Base-by-base conservation (phyloP, 306 rosid species). In the Betula pendula region DNA sequence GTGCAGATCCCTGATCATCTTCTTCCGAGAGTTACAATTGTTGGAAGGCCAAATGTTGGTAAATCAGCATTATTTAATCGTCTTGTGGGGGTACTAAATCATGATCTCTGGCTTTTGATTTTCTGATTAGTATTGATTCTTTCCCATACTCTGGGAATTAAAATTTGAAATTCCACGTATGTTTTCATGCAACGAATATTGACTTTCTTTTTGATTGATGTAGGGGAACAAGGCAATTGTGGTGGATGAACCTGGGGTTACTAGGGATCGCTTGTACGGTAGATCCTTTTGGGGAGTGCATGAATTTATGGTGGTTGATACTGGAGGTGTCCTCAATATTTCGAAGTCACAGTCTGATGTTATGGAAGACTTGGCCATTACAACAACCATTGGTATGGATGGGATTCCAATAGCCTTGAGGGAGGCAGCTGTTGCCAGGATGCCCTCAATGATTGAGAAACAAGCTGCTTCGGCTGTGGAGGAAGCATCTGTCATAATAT, bases 21-120 rank as follows among this genome's bases (percentile, higher is more conserved):
- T 84, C 98, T 94, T 75, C 93, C 93, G 16, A 89, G 79, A 80
- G 88, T 94, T 79, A 93, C 97, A 74, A 90, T 95, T 73, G 88
- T 94, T 77, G 98, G 98, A 81, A 89, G 97, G 81, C 98, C 98
- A n/a, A 92, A 94, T 22, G 97, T 92, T 80, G 97, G 98, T 73
- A 95, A 95, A 84, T 95, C 98, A 63, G 98, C 98, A 14, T 74
- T 95, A 70, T 95, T 88, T 81, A 95, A 95, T 72, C 93, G 97
- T 67, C 90, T 95, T n/a, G 96, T 92, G 68, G 96, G 93, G 97
- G 98, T 95, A 91, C 48, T 81, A 56, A 51, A 51, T 42, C 74
- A 11, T 48, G 79, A 71, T 29, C 73, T 83, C 66, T 60, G 16
- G 50, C 65, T 85, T 85, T 72, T 24, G 6, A 33, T 72, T 82